phyloP scores from a whole-genome alignment of 108 stramenopile species.

The Nannochloropsis granulata region DNA sequence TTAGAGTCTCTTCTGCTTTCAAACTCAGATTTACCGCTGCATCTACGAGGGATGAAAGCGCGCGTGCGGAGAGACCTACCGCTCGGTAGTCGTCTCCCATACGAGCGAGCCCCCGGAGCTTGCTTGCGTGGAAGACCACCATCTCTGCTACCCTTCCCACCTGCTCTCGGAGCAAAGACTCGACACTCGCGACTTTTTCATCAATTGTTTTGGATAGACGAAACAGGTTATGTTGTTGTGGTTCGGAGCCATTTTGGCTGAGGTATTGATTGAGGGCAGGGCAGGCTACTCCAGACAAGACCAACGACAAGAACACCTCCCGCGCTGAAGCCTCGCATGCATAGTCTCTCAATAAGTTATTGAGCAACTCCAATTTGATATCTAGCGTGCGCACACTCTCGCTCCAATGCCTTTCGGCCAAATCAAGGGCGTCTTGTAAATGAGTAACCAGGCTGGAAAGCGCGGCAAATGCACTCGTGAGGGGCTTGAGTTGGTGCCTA shows the following conservation, averaged over 20 bases:
- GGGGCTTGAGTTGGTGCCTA: neutral
- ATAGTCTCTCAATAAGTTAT: neutral
- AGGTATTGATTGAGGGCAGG: neutral
- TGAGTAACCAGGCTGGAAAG: neutral
- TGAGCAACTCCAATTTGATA: neutral
- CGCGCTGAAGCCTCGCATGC: neutral
- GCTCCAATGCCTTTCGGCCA: neutral
- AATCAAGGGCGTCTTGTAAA: neutral
- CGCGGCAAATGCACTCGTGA: neutral
- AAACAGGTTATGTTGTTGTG: neutral
- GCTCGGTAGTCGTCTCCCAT: neutral
- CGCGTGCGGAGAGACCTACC: neutral
- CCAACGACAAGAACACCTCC: neutral
- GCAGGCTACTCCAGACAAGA: neutral
- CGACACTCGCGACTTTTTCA: neutral
- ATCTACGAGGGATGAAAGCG: neutral
- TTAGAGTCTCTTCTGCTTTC: neutral
- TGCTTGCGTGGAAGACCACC: neutral
- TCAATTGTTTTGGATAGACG: neutral
- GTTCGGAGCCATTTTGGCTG: neutral
- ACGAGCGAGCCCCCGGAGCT: neutral
- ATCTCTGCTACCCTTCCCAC: neutral
- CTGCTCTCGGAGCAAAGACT: neutral
- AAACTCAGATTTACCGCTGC: neutral
- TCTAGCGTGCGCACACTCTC: neutral